phyloP scores from a whole-genome alignment of 768 basidiomycete species.

The Pleurotus salmoneostramineus region DNA sequence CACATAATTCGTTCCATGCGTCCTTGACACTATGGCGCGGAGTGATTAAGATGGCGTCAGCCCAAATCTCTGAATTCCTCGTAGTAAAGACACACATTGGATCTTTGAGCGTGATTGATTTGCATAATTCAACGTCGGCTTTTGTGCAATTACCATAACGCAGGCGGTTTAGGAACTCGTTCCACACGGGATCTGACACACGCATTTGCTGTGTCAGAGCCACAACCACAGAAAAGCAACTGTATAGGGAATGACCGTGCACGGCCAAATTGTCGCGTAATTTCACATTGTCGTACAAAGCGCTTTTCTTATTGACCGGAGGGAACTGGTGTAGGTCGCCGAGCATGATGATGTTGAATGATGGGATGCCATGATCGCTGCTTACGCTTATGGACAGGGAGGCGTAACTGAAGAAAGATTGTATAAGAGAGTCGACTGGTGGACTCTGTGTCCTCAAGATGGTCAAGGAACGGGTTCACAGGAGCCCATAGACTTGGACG shows the following conservation, averaged over 20 bases:
- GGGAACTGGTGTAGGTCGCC: constrained; percentile 32
- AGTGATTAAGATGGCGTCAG: constrained; percentile 19
- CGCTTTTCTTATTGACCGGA: constrained; percentile 18
- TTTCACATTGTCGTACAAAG: constrained; percentile 14
- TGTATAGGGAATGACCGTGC: constrained; percentile 19
- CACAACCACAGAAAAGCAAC: constrained; percentile 24
- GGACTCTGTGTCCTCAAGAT: too few species aligned
- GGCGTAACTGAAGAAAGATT: too few species aligned
- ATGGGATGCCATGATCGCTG: too few species aligned
- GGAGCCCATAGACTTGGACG: too few species aligned
- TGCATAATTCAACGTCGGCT: constrained; percentile 21
- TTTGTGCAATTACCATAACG: constrained; percentile 17
- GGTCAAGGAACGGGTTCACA: too few species aligned
- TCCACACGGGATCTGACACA: constrained; percentile 25
- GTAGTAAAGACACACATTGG: constrained; percentile 7
- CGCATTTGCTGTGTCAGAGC: constrained; percentile 28
- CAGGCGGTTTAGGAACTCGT: constrained; percentile 21
- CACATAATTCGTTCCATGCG: constrained; percentile 22
- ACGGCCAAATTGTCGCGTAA: neutral
- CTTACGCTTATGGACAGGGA: too few species aligned
- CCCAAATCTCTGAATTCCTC: constrained; percentile 19
- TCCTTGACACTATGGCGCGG: constrained; percentile 23
- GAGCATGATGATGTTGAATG: constrained; percentile 25
- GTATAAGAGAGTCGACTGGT: too few species aligned
- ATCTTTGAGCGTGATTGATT: constrained; percentile 16